phyloP scores from a whole-genome alignment of 1,284 basidiomycete genomes.

The Ceratobasidium sp. region DNA sequence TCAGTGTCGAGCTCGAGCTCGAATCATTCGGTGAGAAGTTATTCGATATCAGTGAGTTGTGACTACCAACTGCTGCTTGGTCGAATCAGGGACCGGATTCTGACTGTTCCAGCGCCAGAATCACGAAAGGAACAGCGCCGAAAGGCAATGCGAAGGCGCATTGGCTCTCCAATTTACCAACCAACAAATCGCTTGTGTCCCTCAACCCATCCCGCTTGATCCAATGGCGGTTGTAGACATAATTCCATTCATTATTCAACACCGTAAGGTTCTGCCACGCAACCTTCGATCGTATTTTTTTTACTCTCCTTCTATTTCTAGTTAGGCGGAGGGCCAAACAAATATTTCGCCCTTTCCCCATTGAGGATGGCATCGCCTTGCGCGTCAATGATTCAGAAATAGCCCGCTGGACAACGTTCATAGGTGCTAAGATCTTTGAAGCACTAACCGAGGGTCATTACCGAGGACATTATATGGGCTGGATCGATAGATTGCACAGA shows the following conservation, averaged over 20 bases:
- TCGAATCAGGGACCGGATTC: too few species aligned
- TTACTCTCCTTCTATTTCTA: not conserved
- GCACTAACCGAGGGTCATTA: not conserved
- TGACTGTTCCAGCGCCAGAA: not conserved
- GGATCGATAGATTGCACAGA: not conserved
- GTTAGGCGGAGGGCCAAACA: not conserved
- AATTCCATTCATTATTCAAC: not conserved
- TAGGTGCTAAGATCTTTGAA: not conserved
- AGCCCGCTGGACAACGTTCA: not conserved
- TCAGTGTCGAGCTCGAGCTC: not conserved
- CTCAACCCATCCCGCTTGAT: not conserved
- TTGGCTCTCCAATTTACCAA: not conserved
- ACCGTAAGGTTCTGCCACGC: too few species aligned
- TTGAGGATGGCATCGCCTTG: not conserved
- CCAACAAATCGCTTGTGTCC: not conserved
- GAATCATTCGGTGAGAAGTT: not conserved
- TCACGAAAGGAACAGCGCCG: not conserved
- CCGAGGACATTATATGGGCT: not conserved
- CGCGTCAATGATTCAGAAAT: not conserved
- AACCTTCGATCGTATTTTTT: too few species aligned
- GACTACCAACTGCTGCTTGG: too few species aligned
- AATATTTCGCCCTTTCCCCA: not conserved
- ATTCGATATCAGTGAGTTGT: not conserved
- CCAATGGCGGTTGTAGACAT: not conserved
- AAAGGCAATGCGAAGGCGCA: not conserved